Conservation (phyloP, 2,329 filamentous ascomycete species). For the Arthrocladium fulminans region DNA sequence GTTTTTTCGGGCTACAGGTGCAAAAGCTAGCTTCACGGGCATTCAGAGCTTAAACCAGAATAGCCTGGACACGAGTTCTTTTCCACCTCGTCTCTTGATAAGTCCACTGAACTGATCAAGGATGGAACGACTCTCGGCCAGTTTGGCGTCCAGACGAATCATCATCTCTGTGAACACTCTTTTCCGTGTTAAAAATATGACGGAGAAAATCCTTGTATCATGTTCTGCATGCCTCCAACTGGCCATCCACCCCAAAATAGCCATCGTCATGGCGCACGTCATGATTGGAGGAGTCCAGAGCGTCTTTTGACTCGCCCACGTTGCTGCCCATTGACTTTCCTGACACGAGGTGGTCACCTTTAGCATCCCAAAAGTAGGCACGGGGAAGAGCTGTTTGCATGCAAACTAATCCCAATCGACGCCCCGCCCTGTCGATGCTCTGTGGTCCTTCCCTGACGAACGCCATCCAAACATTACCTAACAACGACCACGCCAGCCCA, state of each 20-base stretch:
- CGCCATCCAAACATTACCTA: not conserved
- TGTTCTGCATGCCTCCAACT: not conserved
- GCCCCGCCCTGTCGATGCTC: not conserved
- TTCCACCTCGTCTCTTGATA: too few species aligned
- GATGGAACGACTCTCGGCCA: not conserved
- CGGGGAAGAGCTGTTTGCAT: not conserved
- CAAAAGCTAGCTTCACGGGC: not conserved
- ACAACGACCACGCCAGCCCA: not conserved
- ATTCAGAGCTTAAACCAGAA: not conserved
- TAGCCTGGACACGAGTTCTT: too few species aligned
- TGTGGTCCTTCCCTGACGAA: not conserved
- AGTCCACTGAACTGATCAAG: too few species aligned
- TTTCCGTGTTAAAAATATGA: too few species aligned
- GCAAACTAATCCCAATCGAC: not conserved
- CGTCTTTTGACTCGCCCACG: not conserved
- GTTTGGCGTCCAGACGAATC: too few species aligned
- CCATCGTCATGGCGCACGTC: not conserved
- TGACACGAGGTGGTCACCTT: not conserved
- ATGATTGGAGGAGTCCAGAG: not conserved
- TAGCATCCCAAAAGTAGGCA: not conserved
- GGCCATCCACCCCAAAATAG: not conserved
- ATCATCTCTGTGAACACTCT: too few species aligned
- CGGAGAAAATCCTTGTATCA: too few species aligned
- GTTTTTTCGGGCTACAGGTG: too few species aligned
- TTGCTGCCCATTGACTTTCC: not conserved